Base-by-base conservation (phyloP, 73 alveolate genomes). In the Diophrys sp. region DNA sequence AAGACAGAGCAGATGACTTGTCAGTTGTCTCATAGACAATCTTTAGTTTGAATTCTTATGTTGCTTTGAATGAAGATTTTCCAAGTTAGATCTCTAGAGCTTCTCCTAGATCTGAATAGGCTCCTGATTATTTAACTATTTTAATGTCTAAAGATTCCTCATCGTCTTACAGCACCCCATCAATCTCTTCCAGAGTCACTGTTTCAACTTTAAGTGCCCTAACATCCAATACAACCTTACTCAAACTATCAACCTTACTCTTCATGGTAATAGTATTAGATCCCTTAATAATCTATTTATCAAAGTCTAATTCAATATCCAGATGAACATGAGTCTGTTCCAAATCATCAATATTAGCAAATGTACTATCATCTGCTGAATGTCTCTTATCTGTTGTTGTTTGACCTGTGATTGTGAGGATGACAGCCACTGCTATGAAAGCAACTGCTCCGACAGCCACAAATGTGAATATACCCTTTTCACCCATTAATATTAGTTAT, bases 301-400 rank as follows among this genome's bases (percentile, higher is more conserved):
- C 87, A 57, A 89, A 89, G 44, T 89, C 88, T 56, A 89, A 56
- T 18, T 83, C 71, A n/a, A 83, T 76, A 14, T 89, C 90, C 11
- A 89, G 31, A 31, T 89, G 89, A 1, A 83, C 62, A 29, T 66
- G 67, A 53, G 66, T 73, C 34, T 84, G 83, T 25, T 32, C n/a
- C 53, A 89, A 73, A 54, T 83, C 91, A 24, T 89, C 71, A 67
- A 89, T 81, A 70, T 83, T 89, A 31, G 91, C 68, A 67, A 83
- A 83, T 26, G 92, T 76, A 33, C 76, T 68, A 8, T 67, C 54
- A 73, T 86, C 93, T 56, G 62, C 70, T 5, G n/a, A 11, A 44
- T 44, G 62, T 44, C 62, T 44, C 0, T 25, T 31, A 55, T 69
- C 73, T 66, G 74, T 70, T 31, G 75, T 34, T 31, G 68, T 29